Evolutionary conservation across 2,329 filamentous ascomycete species (phyloP), one percentile per base, ranked within the genome.

Genomic region (Cladorrhinum sp.): DNA sequence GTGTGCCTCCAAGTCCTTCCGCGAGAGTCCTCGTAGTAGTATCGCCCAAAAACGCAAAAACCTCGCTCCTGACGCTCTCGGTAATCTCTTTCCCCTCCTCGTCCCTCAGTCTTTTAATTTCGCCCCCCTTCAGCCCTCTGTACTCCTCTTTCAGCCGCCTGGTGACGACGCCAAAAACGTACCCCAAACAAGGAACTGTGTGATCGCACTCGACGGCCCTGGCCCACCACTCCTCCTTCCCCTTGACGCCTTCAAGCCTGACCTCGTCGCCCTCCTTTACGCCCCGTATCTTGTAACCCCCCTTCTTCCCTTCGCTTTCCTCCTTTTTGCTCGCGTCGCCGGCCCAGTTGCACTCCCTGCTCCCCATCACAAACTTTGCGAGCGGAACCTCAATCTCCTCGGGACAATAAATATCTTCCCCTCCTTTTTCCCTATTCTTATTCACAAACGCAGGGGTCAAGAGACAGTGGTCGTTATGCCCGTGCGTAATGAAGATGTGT

Each of bases 401-500:
- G 0, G 78, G 79, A 55, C 78, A 79, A 63, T 72, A 78, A 55
- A 81, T 68, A 50, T 81, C 78, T 0, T 79, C 78, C 5, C 78
- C 77, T 52, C 78, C 75, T 20, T 76, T 75, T 20, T 36, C 32
- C 18, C 36, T 25, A 16, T 48, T 25, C 20, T 76, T 71, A 57
- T 75, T 77, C 57, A 76, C 73, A 57, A 79, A 81, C 3, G 75
- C 76, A 0, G 77, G 75, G 1, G 76, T 65, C 1, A 79, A 70
- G 4, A 80, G 70, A 1, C 75, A 74, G 66, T 81, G 79, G 63
- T 81, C 79, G 61, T 68, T 76, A 64, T 81, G 79, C 51, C 79
- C 79, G 61, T 81, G 79, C 0, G 79, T 81, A 52, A 81, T 68
- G 63, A 81, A 81, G 62, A 81, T 73, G 67, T 81, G 79, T 53